phyloP scores from a whole-genome alignment of 331 rosid genomes.

The Dryas integrifolia region DNA sequence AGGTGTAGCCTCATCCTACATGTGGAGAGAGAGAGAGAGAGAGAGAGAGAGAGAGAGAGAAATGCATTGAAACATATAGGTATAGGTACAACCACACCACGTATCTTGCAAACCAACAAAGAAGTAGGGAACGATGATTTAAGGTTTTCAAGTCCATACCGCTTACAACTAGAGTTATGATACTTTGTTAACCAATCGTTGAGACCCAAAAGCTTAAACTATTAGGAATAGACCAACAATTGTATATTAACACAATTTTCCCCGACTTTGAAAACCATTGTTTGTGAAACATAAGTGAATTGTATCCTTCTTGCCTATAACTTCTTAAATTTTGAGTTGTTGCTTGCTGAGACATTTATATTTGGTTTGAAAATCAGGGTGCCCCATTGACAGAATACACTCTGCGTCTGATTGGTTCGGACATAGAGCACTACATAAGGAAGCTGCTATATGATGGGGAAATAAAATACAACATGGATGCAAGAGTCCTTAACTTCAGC shows the following conservation, averaged over 20 bases:
- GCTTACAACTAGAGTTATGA: too few relatives aligned
- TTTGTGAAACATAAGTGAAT: too few relatives aligned
- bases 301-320: not conserved
- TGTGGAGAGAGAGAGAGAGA: too few relatives aligned
- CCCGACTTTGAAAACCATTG: too few relatives aligned
- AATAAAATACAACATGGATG: conserved; percentile 84
- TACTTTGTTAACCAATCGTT: not conserved
- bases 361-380: conserved; percentile 46
- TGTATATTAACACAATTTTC: not conserved
- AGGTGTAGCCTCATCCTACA: too few relatives aligned
- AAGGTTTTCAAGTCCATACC: too few relatives aligned
- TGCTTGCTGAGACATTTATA: not conserved
- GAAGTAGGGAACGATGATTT: too few relatives aligned
- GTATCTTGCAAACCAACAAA: too few relatives aligned
- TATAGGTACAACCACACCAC: too few relatives aligned
- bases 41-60: too few relatives aligned
- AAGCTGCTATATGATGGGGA: conserved; percentile 69
- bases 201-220: not conserved
- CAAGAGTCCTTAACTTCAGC: conserved; percentile 83
- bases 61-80: too few relatives aligned
- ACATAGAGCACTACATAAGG: conserved; percentile 82
- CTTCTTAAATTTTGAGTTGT: not conserved
- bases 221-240: not conserved
- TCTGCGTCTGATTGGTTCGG: conserved; percentile 83
- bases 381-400: conserved; percentile 87